A percentile compares a stretch with the other conserved stretches of the same genome.
These are phyloP conservation scores for Citrullus mucosospermus DNA, from an alignment of 306 rosid genomes.

Conservation along the genomic window DNA sequence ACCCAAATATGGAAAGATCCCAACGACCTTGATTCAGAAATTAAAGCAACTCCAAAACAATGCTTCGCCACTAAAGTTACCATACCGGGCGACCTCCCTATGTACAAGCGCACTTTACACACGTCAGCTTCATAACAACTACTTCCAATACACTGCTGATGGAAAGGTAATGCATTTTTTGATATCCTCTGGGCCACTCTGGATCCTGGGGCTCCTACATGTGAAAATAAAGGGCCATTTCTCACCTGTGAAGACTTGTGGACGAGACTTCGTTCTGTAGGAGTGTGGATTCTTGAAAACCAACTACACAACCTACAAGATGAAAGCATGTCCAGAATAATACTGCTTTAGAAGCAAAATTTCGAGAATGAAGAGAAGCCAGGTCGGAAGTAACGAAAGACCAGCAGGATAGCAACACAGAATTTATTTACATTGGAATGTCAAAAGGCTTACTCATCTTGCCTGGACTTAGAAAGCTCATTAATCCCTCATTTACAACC, in stretches of 20 bases:
- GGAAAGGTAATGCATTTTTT: neutral
- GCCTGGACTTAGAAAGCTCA: neutral
- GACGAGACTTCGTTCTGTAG: neutral
- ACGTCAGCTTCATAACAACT: neutral
- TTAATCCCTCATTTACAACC: neutral
- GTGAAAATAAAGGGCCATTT: neutral
- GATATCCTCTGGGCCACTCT: neutral
- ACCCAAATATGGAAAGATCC: neutral
- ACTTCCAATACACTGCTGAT: neutral
- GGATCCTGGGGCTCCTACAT: neutral
- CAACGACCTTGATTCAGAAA: neutral
- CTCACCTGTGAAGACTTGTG: neutral
- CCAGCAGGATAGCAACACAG: neutral
- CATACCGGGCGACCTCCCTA: neutral
- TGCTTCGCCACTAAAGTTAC: neutral
- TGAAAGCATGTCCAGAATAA: neutral
- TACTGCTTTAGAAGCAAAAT: neutral
- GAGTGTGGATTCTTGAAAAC: neutral
- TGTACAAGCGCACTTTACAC: neutral
- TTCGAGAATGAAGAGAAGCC: neutral
- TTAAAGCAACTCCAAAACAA: neutral
- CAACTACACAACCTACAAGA: neutral
- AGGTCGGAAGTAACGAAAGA: neutral
- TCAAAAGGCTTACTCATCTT: neutral
- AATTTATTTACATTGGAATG: neutral